phyloP scores from a whole-genome alignment of 2,329 filamentous ascomycete genomes.

The Alternaria gaisen region DNA sequence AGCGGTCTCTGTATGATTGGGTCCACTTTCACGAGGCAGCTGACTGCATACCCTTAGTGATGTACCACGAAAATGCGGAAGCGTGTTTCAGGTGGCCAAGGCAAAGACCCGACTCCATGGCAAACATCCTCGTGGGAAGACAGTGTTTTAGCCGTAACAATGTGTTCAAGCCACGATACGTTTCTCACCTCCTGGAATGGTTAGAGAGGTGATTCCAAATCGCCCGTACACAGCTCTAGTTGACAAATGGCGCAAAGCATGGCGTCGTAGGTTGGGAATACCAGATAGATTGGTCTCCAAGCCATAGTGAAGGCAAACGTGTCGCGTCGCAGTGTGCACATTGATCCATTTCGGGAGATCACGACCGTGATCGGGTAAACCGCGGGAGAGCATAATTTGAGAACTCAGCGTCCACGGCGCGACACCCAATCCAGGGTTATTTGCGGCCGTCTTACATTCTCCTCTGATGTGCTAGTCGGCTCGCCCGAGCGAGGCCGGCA shows the following conservation, averaged over 20 bases:
- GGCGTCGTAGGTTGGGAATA: slow-evolving; percentile 14
- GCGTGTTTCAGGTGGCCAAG: slow-evolving; percentile 42
- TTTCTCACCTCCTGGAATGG: slow-evolving; percentile 9
- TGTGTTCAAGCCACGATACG: slow-evolving; percentile 14
- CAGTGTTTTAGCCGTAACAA: slow-evolving; percentile 3
- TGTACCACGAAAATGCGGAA: slow-evolving; percentile 19
- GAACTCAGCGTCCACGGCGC: slow-evolving; percentile 7
- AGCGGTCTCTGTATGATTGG: background rate
- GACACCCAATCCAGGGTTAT: slow-evolving; percentile 3
- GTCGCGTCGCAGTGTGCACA: slow-evolving; percentile 25
- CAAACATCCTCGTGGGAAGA: slow-evolving; percentile 29
- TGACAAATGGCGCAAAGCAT: slow-evolving; percentile 12
- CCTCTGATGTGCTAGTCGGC: background rate
- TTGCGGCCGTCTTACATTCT: slow-evolving; percentile 4
- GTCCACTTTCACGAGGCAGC: slow-evolving; percentile 4
- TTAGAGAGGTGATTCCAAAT: slow-evolving; percentile 5
- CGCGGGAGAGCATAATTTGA: background rate
- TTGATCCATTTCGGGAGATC: slow-evolving; percentile 34
- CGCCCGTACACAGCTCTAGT: slow-evolving; percentile 13
- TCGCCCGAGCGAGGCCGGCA: background rate
- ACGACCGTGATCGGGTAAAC: slow-evolving; percentile 35
- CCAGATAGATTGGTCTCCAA: slow-evolving; percentile 13
- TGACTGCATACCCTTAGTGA: slow-evolving; percentile 11
- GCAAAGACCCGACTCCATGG: slow-evolving; percentile 41
- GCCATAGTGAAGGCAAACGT: slow-evolving; percentile 19